Base-by-base conservation (phyloP, 176 grass and related monocot genomes). In the Zizania latifolia region DNA sequence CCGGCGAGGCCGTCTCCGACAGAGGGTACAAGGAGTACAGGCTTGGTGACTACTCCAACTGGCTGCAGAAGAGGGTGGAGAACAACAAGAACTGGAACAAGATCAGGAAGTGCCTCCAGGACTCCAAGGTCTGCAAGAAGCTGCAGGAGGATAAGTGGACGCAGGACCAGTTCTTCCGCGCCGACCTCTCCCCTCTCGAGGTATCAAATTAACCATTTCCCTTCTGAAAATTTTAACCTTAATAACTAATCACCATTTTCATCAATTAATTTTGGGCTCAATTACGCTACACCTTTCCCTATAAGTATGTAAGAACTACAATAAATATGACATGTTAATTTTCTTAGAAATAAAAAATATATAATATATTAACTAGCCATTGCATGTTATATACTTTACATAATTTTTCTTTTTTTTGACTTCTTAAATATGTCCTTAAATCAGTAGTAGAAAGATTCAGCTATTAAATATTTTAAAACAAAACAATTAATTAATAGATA, bases 21-120 rank as follows among this genome's bases (percentile, higher is more conserved):
- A 10, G 86, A 0, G 94, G 94, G 0, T 86, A 79, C 59, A 98
- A 84, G 91, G 95, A 98, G 84, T 98, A 98, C 80, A 60, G 57
- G 30, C 91, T 98, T 8, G 95, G 95, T 8, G 95, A 94, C 46
- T 98, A 98, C 77, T 92, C 91, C 14, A 85, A 84, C 76, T 98
- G 95, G 95, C 84, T 98, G 32, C 95, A 94, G 80, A 89, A 84
- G 57, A 21, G 91, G 59, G 86, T 98, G 0, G 83, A 83, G 68
- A 89, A 41, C 77, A 43, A 0, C 63, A 81, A 79, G 66, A 88
- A 89, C 62, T 98, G 95, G 95, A 64, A 68, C 62, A 85, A 9
- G 82, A 90, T 99, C 58, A 83, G 76, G 76, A 86, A 69, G 22
- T 99, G 95, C 86, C 76, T 99, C 30, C 79, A 77, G 58, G 79